Conservation (phyloP, 78 protist species). For the Trichosphaerium sp. region DNA sequence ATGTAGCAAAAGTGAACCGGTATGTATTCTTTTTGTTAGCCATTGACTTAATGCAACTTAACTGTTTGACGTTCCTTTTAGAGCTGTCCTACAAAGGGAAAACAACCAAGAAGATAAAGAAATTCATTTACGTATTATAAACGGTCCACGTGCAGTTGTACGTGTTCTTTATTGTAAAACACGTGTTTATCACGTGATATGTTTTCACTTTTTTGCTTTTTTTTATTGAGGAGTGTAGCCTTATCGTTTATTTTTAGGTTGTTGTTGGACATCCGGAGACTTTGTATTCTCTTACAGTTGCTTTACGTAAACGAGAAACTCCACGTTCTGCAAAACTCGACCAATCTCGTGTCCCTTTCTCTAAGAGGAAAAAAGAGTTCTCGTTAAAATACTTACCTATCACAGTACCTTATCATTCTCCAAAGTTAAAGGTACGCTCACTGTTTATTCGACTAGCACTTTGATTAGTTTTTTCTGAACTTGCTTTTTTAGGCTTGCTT, state of each 20-base stretch:
- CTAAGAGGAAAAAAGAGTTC: slow-evolving; percentile 19
- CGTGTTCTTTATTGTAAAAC: neutral
- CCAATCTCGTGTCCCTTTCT: slow-evolving; percentile 31
- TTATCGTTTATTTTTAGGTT: neutral
- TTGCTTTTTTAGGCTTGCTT: too few species aligned
- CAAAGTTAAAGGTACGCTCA: neutral
- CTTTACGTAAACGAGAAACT: slow-evolving; percentile 8
- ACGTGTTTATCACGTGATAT: neutral
- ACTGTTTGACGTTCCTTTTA: neutral
- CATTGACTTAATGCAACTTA: neutral
- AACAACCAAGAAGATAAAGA: neutral
- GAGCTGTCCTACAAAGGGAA: slow-evolving; percentile 1
- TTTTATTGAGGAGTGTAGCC: neutral
- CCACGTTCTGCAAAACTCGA: neutral
- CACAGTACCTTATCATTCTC: slow-evolving; percentile 44
- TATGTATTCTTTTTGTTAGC: neutral
- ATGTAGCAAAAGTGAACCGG: neutral
- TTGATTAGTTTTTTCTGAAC: neutral
- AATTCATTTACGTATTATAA: slow-evolving; percentile 17
- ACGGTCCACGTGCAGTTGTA: slow-evolving; percentile 11
- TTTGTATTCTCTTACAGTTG: neutral
- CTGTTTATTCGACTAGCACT: neutral
- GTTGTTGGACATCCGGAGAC: too few species aligned
- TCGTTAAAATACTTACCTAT: slow-evolving; percentile 12
- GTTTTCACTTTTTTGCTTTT: neutral